phyloP scores from a whole-genome alignment of 2,329 filamentous ascomycete species.

The Alternaria brassicae region DNA sequence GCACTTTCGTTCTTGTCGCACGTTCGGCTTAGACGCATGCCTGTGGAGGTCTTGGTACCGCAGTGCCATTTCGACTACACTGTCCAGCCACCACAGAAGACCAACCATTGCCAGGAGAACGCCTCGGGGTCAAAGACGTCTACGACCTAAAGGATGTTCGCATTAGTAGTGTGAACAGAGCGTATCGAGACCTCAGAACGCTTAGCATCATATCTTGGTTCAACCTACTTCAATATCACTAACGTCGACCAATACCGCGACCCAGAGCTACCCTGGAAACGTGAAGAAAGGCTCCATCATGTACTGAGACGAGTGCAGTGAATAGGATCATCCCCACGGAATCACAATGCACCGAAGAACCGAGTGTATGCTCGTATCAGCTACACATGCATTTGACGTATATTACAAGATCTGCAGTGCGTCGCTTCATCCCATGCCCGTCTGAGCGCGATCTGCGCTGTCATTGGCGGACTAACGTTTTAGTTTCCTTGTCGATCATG shows the following conservation, averaged over 20 bases:
- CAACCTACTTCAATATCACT: conserved; percentile 19
- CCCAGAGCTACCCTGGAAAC: conserved; percentile 11
- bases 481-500: conserved; percentile 14
- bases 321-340: neutral
- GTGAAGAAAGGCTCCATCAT: conserved; percentile 17
- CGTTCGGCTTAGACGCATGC: conserved; percentile 13
- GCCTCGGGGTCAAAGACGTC: conserved; percentile 29
- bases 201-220: conserved; percentile 17
- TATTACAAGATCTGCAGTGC: neutral
- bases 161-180: conserved; percentile 24
- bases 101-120: conserved; percentile 17
- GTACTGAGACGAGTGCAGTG: neutral
- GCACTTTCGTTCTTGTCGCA: conserved; percentile 18
- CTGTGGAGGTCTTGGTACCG: conserved; percentile 17
- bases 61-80: conserved; percentile 26
- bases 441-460: neutral
- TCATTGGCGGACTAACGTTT: conserved; percentile 24
- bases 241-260: conserved; percentile 20
- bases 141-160: conserved; percentile 22
- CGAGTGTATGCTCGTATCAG: neutral
- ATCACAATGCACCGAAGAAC: neutral
- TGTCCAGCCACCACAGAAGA: conserved; percentile 2
- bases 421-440: neutral
- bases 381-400: neutral
- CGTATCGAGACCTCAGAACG: conserved; percentile 16